Percentiles rank a stretch among this genome's conserved stretches.
These are phyloP conservation scores for Microdochium bolleyi DNA, from an alignment of 2,329 filamentous ascomycete genomes.

Conservation along the genomic window DNA sequence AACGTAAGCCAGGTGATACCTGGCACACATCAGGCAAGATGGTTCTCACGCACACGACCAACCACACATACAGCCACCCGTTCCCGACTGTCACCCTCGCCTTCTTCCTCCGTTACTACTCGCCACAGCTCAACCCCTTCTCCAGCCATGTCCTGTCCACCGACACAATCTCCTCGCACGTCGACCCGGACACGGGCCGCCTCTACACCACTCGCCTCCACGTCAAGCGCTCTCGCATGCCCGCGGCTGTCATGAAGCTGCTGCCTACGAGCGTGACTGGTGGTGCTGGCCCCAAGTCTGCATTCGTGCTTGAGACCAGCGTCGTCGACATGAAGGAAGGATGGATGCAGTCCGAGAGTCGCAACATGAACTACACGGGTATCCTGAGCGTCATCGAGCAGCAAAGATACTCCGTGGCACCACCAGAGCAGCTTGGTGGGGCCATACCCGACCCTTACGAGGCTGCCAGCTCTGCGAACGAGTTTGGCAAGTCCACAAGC, in stretches of 20 bases:
- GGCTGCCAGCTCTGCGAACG: not conserved
- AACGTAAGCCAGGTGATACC: no score
- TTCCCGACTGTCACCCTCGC: slow-evolving; percentile 81
- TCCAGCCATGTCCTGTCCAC: slow-evolving; percentile 75
- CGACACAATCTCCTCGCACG: slow-evolving; percentile 68
- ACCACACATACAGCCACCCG: slow-evolving; percentile 69
- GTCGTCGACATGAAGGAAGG: slow-evolving; percentile 72
- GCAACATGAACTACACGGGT: slow-evolving; percentile 75
- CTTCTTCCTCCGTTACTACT: slow-evolving; percentile 82
- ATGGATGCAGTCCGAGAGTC: slow-evolving; percentile 76
- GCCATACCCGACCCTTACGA: slow-evolving; percentile 4
- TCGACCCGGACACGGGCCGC: slow-evolving; percentile 66
- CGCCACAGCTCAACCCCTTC: slow-evolving; percentile 65
- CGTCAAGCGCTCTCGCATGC: slow-evolving; percentile 73
- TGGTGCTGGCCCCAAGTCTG: slow-evolving; percentile 60
- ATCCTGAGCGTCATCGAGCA: slow-evolving; percentile 72
- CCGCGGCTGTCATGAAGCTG: slow-evolving; percentile 65
- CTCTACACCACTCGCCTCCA: slow-evolving; percentile 74
- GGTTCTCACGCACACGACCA: slow-evolving; percentile 58
- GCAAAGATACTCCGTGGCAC: slow-evolving; percentile 52
- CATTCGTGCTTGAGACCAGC: slow-evolving; percentile 74
- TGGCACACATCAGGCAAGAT: slow-evolving; percentile 22
- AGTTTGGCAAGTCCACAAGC: not conserved
- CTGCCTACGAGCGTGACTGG: slow-evolving; percentile 64
- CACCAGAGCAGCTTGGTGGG: slow-evolving; percentile 23